A percentile compares a stretch with the other conserved stretches of the same genome.
These are phyloP conservation scores for Batkoa obscura DNA, from an alignment of 371 early-diverging fungal species.

Conservation along the genomic window DNA sequence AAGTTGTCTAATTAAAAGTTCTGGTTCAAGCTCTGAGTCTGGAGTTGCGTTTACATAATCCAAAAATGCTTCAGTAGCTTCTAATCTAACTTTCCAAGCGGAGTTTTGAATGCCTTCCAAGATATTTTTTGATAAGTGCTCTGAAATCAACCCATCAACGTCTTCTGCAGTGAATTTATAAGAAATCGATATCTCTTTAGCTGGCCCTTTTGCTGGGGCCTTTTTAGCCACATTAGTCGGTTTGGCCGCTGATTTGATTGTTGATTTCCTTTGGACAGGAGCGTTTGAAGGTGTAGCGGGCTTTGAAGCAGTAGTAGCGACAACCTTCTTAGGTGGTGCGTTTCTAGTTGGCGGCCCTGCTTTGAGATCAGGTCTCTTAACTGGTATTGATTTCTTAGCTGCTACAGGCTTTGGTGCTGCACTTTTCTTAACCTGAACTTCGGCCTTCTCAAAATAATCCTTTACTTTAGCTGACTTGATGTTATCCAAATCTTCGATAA, in stretches of 20 bases:
- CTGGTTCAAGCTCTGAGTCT: constrained; percentile 40
- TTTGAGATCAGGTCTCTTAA: neutral
- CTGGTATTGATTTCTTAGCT: constrained; percentile 1
- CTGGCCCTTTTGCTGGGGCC: constrained; percentile 25
- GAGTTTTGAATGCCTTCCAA: constrained; percentile 40
- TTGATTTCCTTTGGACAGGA: constrained; percentile 11
- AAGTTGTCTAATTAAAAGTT: constrained; percentile 59
- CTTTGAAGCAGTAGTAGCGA: neutral
- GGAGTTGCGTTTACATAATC: neutral
- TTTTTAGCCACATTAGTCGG: constrained; percentile 1
- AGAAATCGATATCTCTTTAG: constrained; percentile 36
- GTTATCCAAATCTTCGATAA: constrained; percentile 68
- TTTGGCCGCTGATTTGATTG: constrained; percentile 12
- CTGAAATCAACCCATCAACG: constrained; percentile 39
- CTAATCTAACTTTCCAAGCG: constrained; percentile 76
- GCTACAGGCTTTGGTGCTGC: constrained; percentile 12
- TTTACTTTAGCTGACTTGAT: constrained; percentile 68
- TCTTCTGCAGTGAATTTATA: constrained; percentile 41
- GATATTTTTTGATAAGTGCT: constrained; percentile 31
- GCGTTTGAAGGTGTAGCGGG: neutral
- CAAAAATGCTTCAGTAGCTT: constrained; percentile 15
- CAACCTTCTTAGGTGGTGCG: constrained; percentile 8
- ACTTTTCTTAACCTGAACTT: constrained; percentile 25
- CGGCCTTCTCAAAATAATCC: constrained; percentile 70
- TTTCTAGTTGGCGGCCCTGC: constrained; percentile 1